phyloP scores from a whole-genome alignment of 140 eudicot genomes.

The Flaveria floridana region DNA sequence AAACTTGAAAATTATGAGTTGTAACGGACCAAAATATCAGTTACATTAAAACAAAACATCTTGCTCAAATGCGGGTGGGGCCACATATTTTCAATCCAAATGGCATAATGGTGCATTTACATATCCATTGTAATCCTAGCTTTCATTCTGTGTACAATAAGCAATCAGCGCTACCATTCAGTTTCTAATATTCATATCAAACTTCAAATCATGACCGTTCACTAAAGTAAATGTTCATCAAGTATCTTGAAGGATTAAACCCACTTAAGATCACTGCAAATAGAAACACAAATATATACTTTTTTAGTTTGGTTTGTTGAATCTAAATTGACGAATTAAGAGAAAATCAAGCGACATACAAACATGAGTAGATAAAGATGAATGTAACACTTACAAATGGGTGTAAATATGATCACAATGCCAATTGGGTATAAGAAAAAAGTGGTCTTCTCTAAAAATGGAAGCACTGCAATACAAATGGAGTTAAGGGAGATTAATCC shows the following conservation, averaged over 20 bases:
- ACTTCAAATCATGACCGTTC: constrained; percentile 43
- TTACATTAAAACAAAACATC: background rate
- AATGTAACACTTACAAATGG: constrained; percentile 61
- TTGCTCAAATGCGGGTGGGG: constrained; percentile 17
- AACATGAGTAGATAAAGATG: background rate
- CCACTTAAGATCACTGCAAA: constrained; percentile 83
- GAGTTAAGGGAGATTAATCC: background rate
- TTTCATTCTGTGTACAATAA: constrained; percentile 28
- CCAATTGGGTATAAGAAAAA: constrained; percentile 95
- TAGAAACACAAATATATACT: background rate
- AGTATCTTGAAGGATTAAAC: constrained; percentile 93
- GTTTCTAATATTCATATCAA: constrained; percentile 41
- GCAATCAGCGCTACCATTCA: constrained; percentile 34
- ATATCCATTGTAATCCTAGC: constrained; percentile 30
- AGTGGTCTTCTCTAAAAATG: constrained; percentile 95
- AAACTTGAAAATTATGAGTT: background rate
- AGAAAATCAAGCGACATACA: background rate
- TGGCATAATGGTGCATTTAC: constrained; percentile 34
- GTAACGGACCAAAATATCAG: background rate
- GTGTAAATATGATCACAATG: constrained; percentile 74
- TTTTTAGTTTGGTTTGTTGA: background rate
- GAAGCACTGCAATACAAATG: constrained; percentile 67
- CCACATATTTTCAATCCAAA: constrained; percentile 14
- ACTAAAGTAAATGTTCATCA: constrained; percentile 91
- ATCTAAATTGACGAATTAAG: background rate